phyloP scores from a whole-genome alignment of 176 grass and related monocot genomes.

The Triticum aestivum region DNA sequence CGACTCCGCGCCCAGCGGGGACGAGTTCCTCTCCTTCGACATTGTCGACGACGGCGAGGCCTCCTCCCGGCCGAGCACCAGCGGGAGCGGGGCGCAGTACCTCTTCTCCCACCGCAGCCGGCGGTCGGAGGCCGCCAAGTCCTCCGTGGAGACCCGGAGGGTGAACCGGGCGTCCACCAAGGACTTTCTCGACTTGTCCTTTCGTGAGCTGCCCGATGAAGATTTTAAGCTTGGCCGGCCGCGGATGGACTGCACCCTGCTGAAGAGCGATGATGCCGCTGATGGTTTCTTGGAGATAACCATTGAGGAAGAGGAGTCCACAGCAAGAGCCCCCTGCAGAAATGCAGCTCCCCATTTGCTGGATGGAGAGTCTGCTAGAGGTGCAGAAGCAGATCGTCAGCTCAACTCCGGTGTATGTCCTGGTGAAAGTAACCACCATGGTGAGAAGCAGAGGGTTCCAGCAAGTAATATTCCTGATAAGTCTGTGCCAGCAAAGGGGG shows the following conservation, averaged over 20 bases:
- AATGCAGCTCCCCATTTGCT: slow-evolving; percentile 31
- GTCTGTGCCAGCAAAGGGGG: slow-evolving; percentile 40
- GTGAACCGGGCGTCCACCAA: slow-evolving; percentile 28
- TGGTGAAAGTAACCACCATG: background rate
- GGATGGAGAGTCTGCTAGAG: background rate
- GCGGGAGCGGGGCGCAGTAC: slow-evolving; percentile 31
- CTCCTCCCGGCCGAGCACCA: slow-evolving; percentile 44
- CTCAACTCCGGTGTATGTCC: slow-evolving; percentile 1
- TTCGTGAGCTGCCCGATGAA: slow-evolving; percentile 53
- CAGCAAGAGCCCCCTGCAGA: background rate
- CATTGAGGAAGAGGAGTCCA: slow-evolving; percentile 28
- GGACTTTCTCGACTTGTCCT: slow-evolving; percentile 67
- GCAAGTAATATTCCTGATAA: slow-evolving; percentile 37
- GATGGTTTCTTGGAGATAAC: slow-evolving; percentile 71
- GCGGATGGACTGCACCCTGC: slow-evolving; percentile 48
- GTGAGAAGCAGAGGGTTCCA: slow-evolving; percentile 25
- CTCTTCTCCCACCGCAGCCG: slow-evolving; percentile 22
- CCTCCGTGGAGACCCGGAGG: slow-evolving; percentile 27
- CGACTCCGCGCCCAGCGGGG: slow-evolving; percentile 47
- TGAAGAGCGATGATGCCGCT: slow-evolving; percentile 12
- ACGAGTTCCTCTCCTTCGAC: slow-evolving; percentile 74
- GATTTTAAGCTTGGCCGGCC: slow-evolving; percentile 41
- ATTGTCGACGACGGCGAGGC: slow-evolving; percentile 36
- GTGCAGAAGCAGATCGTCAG: slow-evolving; percentile 1
- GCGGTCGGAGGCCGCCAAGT: slow-evolving; percentile 21